Evolutionary conservation across 805 yeast species (phyloP).

Genomic region (Metschnikowia corniflorae): DNA sequence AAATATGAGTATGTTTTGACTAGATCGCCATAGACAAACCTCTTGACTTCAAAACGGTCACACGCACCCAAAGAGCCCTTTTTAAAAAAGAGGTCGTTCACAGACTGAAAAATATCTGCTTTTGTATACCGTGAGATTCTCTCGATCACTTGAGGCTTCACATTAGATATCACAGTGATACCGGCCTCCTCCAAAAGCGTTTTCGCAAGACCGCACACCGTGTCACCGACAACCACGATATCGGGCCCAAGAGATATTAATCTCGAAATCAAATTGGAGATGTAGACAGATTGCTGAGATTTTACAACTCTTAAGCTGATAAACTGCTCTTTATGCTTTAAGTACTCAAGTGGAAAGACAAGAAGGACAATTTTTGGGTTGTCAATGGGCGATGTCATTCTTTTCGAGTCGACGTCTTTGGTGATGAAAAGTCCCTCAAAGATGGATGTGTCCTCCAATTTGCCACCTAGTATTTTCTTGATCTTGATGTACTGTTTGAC

Average conservation of each 20-base stretch:
- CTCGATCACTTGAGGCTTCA: slow-evolving; percentile 78
- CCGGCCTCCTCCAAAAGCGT: slow-evolving; percentile 67
- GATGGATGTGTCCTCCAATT: slow-evolving; percentile 52
- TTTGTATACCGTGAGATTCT: slow-evolving; percentile 74
- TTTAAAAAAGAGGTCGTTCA: slow-evolving; percentile 74
- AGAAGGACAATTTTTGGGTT: slow-evolving; percentile 78
- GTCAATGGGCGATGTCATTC: slow-evolving; percentile 63
- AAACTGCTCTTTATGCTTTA: slow-evolving; percentile 71
- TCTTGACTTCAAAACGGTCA: slow-evolving; percentile 63
- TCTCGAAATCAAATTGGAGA: slow-evolving; percentile 76
- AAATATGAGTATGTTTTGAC: slow-evolving; percentile 75
- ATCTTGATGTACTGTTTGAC: slow-evolving; percentile 85
- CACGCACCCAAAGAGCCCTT: slow-evolving; percentile 67
- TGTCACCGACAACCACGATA: slow-evolving; percentile 71
- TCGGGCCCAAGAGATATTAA: slow-evolving; percentile 74
- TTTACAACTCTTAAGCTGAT: slow-evolving; percentile 79
- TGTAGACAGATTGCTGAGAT: slow-evolving; percentile 83
- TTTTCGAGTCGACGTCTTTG: slow-evolving; percentile 71
- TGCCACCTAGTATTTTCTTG: slow-evolving; percentile 79
- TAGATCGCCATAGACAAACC: slow-evolving; percentile 52
- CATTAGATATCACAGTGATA: slow-evolving; percentile 74
- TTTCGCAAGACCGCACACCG: slow-evolving; percentile 80
- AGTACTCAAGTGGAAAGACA: slow-evolving; percentile 86
- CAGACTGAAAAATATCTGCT: slow-evolving; percentile 81
- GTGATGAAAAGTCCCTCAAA: slow-evolving; percentile 84